Conservation (phyloP, 2,329 filamentous ascomycete species). For the Massarina eburnea region DNA sequence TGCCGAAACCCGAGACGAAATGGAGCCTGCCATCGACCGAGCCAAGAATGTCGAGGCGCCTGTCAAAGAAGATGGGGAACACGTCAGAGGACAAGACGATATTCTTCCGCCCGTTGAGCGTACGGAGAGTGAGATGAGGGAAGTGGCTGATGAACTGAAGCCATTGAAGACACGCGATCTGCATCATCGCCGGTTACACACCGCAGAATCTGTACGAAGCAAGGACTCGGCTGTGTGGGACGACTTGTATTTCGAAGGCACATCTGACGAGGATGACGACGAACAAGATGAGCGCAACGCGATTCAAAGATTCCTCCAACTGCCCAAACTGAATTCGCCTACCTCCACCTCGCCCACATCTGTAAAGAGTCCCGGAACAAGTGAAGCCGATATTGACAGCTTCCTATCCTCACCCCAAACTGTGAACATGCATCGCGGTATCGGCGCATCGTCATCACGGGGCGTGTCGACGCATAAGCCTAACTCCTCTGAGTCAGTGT, state of each 20-base stretch:
- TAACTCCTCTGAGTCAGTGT: slow-evolving; percentile 31
- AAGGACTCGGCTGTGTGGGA: slow-evolving; percentile 52
- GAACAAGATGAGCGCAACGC: slow-evolving; percentile 41
- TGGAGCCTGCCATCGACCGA: slow-evolving; percentile 68
- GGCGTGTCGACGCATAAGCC: slow-evolving; percentile 18
- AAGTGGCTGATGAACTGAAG: slow-evolving; percentile 47
- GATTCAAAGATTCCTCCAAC: slow-evolving; percentile 40
- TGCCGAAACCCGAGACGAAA: slow-evolving; percentile 66
- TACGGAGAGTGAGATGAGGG: slow-evolving; percentile 51
- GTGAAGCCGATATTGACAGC: slow-evolving; percentile 43
- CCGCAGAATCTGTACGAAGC: slow-evolving; percentile 31
- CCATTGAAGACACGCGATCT: slow-evolving; percentile 29
- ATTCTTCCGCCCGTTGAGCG: slow-evolving; percentile 41
- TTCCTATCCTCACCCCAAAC: slow-evolving; percentile 32
- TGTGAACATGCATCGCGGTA: slow-evolving; percentile 43
- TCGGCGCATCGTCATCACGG: slow-evolving; percentile 29
- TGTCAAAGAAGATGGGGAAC: slow-evolving; percentile 65
- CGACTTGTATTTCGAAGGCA: slow-evolving; percentile 51
- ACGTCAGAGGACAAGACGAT: slow-evolving; percentile 57
- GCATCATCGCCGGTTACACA: slow-evolving; percentile 24
- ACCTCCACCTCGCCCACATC: slow-evolving; percentile 17
- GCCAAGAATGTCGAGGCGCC: slow-evolving; percentile 62
- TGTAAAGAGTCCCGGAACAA: slow-evolving; percentile 28
- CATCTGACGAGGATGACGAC: slow-evolving; percentile 51
- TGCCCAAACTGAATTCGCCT: slow-evolving; percentile 20